Evolutionary conservation across 108 stramenopile species (phyloP).

Genomic region (Conticribra guillardii): DNA sequence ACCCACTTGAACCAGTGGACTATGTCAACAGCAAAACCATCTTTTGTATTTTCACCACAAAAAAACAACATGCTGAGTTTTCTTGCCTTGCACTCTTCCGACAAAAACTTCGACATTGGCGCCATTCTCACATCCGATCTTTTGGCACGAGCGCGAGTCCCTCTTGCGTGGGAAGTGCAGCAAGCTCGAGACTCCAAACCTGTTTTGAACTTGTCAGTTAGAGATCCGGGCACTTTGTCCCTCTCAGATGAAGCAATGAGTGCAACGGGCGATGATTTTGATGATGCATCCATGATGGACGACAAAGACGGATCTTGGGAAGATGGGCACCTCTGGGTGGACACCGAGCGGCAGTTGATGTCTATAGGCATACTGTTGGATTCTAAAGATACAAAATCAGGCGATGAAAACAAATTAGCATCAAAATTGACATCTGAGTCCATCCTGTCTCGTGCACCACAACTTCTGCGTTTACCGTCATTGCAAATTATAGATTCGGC

Average conservation of each 20-base stretch:
- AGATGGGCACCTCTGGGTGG: slow-evolving; percentile 30
- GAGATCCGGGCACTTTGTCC: slow-evolving; percentile 24
- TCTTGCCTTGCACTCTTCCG: background rate
- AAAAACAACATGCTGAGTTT: background rate
- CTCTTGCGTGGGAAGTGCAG: slow-evolving; percentile 37
- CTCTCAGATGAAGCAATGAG: slow-evolving; percentile 12
- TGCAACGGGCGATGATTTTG: background rate
- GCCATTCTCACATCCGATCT: slow-evolving; percentile 19
- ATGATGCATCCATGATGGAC: background rate
- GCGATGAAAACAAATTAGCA: background rate
- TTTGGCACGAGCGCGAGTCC: slow-evolving; percentile 20
- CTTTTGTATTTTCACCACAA: background rate
- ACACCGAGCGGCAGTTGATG: slow-evolving; percentile 25
- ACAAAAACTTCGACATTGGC: background rate
- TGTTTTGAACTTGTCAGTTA: slow-evolving; percentile 24
- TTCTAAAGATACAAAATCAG: slow-evolving; percentile 1
- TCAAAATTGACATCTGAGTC: slow-evolving; percentile 4
- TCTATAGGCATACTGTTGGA: slow-evolving; percentile 16
- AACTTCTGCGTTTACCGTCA: slow-evolving; percentile 37
- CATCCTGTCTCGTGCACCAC: slow-evolving; percentile 27
- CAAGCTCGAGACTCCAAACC: slow-evolving; percentile 27
- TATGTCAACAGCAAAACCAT: no score
- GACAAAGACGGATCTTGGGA: slow-evolving; percentile 6
- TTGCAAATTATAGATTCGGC: slow-evolving; percentile 28
- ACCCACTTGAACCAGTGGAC: no score